These are phyloP conservation scores for Candida multigemmis DNA, from an alignment of 805 yeast species.

Conservation along the genomic window DNA sequence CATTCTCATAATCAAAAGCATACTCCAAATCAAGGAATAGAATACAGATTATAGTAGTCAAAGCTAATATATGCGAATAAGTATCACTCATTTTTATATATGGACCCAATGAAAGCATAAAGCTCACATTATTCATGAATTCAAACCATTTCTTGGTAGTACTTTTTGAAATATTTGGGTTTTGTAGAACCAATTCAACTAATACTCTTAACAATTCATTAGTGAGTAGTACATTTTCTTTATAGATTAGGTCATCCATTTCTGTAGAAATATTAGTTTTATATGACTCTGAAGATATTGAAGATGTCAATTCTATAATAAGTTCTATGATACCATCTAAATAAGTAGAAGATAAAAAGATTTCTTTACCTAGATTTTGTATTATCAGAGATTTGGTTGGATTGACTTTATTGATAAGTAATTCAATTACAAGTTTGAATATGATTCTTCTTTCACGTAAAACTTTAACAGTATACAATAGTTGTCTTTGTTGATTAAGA, in stretches of 20 bases:
- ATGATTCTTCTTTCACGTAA: slow-evolving; percentile 45
- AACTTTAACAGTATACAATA: slow-evolving; percentile 27
- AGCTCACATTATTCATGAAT: slow-evolving; percentile 30
- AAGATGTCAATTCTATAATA: slow-evolving; percentile 6
- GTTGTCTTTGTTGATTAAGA: slow-evolving; percentile 17
- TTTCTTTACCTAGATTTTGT: slow-evolving; percentile 29
- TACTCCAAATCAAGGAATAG: slow-evolving; percentile 50
- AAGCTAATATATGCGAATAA: slow-evolving; percentile 29
- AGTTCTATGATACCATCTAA: slow-evolving; percentile 10
- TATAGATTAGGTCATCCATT: slow-evolving; percentile 12
- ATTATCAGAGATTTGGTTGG: slow-evolving; percentile 18
- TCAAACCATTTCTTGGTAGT: slow-evolving; percentile 48
- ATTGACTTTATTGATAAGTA: slow-evolving; percentile 34
- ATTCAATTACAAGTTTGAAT: slow-evolving; percentile 33
- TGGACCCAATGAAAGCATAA: slow-evolving; percentile 15
- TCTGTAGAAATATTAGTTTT: slow-evolving; percentile 7
- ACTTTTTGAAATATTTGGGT: slow-evolving; percentile 17
- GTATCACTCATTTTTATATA: slow-evolving; percentile 15
- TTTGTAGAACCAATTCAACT: slow-evolving; percentile 30
- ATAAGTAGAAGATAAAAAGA: slow-evolving; percentile 24
- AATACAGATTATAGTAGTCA: slow-evolving; percentile 41
- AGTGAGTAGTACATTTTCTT: slow-evolving; percentile 23
- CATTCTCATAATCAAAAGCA: slow-evolving; percentile 23
- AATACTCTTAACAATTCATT: slow-evolving; percentile 27
- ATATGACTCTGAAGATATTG: slow-evolving; percentile 5